Base-by-base conservation (phyloP, 1,139 yeast genomes). In the Zhuliangozyma parablackwelliae region DNA sequence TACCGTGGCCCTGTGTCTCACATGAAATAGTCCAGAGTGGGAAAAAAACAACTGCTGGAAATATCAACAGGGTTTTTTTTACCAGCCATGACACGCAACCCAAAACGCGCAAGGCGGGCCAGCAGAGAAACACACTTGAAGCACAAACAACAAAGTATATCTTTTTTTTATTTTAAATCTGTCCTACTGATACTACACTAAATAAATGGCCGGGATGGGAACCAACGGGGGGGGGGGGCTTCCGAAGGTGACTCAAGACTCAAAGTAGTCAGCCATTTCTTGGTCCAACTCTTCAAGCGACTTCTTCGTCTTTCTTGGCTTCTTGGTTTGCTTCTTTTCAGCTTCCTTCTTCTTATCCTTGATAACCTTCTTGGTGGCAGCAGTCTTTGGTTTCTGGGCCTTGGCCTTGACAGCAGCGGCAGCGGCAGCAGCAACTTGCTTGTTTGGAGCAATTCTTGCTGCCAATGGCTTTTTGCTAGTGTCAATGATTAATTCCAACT, bases 241-340 rank as follows among this genome's bases (percentile, higher is more conserved):
- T n/a, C n/a, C n/a, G n/a, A 16, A 16, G 16, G 16, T 16, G 21
- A 23, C 25, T 34, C 40, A 42, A 32, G 36, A 39, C 13, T 45
- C 76, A 49, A 84, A 83, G 65, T 85, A 85, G 56, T 83, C 97
- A 47, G 88, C 82, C 96, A 89, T 89, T 69, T 85, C 95, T 59
- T 85, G 89, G 63, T 92, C 98, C 54, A 90, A 77, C 62, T 87
- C 86, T 60, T 87, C 97, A 44, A 90, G 78, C 34, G 92, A 78
- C 69, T 86, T 87, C 75, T 82, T 82, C 48, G 78, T 75, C 50
- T 65, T 71, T 57, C 63, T 69, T 36, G 64, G 62, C 45, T 56
- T 58, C 38, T 56, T 54, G 41, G 49, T 45, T 62, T 52, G 54
- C 62, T 61, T 63, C 43, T 56, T 45, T 16, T 45, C 61, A 29